These are phyloP conservation scores for Cyanodermella asteris DNA, from an alignment of 2,329 filamentous ascomycete species.

Conservation along the genomic window DNA sequence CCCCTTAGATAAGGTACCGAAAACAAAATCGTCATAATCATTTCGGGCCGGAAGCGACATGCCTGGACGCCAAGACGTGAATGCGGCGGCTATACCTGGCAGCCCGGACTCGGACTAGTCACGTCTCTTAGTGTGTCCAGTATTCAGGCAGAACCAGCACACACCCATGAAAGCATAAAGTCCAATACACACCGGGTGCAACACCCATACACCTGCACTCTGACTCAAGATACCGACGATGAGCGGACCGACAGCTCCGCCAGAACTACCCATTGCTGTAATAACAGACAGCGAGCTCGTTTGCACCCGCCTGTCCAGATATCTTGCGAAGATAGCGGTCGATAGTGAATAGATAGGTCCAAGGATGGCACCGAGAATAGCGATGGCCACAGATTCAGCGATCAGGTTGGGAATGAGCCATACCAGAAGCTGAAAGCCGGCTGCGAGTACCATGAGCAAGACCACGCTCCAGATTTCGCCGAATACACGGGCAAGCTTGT, in stretches of 20 bases:
- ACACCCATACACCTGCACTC: conserved; percentile 23
- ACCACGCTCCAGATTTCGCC: conserved; percentile 53
- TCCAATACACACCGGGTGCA: conserved; percentile 33
- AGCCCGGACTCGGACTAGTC: no score
- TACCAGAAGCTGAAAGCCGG: conserved; percentile 50
- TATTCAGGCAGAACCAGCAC: no score
- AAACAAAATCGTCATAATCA: no score
- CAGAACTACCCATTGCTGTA: conserved; percentile 20
- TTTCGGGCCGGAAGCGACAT: no score
- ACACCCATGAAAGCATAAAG: conserved; percentile 31
- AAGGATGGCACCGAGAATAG: conserved; percentile 50
- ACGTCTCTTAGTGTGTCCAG: no score
- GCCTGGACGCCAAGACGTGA: no score
- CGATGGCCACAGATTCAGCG: conserved; percentile 43
- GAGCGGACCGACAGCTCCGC: conserved; percentile 22
- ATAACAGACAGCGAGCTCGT: conserved; percentile 18
- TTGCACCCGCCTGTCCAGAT: conserved; percentile 17
- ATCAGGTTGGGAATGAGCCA: conserved; percentile 62
- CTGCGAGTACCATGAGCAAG: conserved; percentile 35
- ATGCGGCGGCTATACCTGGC: no score
- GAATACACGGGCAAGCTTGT: no score
- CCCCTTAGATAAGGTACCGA: no score
- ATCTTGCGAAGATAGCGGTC: conserved; percentile 12
- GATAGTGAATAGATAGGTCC: conserved; percentile 64
- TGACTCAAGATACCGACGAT: conserved; percentile 27